Evolutionary conservation across 805 yeast species (phyloP).

Genomic region (Isabelozyma pseudorhagii): DNA sequence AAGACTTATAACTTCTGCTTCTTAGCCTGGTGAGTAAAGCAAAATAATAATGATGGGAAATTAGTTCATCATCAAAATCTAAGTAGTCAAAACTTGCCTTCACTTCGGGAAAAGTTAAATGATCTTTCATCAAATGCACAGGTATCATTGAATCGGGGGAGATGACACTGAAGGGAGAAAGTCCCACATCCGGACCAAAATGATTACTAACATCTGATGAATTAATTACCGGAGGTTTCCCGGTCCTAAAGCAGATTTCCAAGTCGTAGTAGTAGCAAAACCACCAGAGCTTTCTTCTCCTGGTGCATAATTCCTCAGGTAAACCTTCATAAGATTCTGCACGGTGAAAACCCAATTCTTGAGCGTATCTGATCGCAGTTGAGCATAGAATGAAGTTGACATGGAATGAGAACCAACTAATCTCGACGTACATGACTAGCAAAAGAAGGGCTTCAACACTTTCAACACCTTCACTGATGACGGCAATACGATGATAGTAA

Average conservation of each 20-base stretch:
- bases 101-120: not conserved
- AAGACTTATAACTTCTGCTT: constrained; percentile 22
- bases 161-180: not conserved
- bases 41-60: constrained; percentile 1
- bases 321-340: constrained; percentile 22
- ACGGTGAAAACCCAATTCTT: constrained; percentile 40
- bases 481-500: constrained; percentile 50
- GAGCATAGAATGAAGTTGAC: constrained; percentile 27
- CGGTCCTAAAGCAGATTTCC: constrained; percentile 36
- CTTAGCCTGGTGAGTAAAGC: constrained; percentile 23
- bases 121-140: not conserved
- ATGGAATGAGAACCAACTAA: constrained; percentile 23
- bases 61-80: not conserved
- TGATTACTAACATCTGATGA: constrained; percentile 22
- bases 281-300: constrained; percentile 33
- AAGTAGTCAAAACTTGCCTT: not conserved
- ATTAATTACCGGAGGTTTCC: constrained; percentile 39
- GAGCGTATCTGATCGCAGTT: constrained; percentile 37
- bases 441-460: constrained; percentile 53
- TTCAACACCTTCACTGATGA: constrained; percentile 48
- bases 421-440: constrained; percentile 38
- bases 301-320: constrained; percentile 14
- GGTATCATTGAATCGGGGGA: not conserved
- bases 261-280: constrained; percentile 34
- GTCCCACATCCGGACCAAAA: constrained; percentile 6